These are phyloP conservation scores for Kwoniella sp. DNA, from an alignment of 768 basidiomycete species.

Conservation along the genomic window DNA sequence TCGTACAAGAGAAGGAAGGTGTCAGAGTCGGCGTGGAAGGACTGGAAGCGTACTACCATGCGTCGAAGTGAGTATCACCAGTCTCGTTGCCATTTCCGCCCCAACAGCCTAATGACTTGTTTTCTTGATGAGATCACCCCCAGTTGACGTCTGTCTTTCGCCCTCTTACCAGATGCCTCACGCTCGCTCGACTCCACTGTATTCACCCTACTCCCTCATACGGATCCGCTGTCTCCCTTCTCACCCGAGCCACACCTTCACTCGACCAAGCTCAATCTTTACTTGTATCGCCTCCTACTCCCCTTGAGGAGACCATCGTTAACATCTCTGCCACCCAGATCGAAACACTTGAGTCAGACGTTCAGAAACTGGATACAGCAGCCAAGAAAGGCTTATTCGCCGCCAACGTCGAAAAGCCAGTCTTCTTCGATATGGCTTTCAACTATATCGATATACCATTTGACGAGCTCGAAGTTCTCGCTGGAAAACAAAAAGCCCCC, in stretches of 20 bases:
- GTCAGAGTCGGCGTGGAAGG: constrained; percentile 77
- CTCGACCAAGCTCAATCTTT: constrained; percentile 33
- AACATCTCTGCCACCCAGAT: constrained; percentile 21
- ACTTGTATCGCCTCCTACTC: constrained; percentile 22
- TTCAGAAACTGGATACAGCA: constrained; percentile 36
- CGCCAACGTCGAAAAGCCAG: constrained; percentile 70
- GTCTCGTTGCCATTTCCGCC: no score
- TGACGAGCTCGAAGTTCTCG: constrained; percentile 70
- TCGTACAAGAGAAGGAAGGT: constrained; percentile 86
- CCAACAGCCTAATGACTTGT: no score
- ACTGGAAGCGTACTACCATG: constrained; percentile 71
- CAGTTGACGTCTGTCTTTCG: no score
- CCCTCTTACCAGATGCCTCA: constrained; percentile 61
- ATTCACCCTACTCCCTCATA: constrained; percentile 51
- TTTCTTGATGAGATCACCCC: no score
- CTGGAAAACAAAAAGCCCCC: constrained; percentile 62
- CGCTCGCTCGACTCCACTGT: constrained; percentile 73
- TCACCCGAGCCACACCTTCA: constrained; percentile 25
- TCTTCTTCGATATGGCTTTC: constrained; percentile 92
- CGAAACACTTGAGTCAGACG: constrained; percentile 17
- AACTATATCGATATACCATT: constrained; percentile 88
- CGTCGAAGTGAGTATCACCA: constrained; percentile 63
- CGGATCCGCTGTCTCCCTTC: constrained; percentile 46
- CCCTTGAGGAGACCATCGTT: constrained; percentile 38
- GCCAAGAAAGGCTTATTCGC: constrained; percentile 51